Conservation (phyloP, 208 protist genomes). For the Angomonas deanei region DNA sequence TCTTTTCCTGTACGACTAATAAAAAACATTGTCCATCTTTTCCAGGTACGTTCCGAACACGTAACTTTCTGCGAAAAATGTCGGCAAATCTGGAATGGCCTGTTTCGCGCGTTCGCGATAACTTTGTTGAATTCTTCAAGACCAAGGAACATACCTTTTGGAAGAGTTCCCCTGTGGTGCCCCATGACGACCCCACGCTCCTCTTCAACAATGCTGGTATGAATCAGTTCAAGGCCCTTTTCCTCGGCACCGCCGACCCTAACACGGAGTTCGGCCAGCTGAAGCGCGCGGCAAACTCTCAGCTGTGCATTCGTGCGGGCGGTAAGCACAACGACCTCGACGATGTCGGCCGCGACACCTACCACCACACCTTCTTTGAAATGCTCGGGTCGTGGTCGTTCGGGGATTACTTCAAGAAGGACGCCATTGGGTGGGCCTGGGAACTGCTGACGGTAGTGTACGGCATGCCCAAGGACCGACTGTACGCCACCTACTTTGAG, state of each 20-base stretch:
- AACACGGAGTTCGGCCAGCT: conserved; percentile 90
- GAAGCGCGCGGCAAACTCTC: conserved; percentile 94
- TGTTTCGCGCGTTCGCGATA: conserved; percentile 80
- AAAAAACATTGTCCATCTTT: neutral
- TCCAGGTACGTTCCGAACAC: neutral
- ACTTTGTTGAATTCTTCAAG: conserved; percentile 95
- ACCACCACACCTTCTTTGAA: conserved; percentile 99
- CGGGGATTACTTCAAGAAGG: conserved; percentile 99
- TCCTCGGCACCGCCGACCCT: conserved; percentile 95
- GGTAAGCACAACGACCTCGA: conserved; percentile 99
- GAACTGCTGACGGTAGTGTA: conserved; percentile 97
- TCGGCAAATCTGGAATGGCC: conserved; percentile 59
- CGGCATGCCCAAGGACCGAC: conserved; percentile 82
- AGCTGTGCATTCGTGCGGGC: conserved; percentile 99
- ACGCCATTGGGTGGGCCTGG: conserved; percentile 96
- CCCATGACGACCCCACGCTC: conserved; percentile 97
- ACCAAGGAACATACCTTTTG: conserved; percentile 90
- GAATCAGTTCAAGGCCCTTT: conserved; percentile 98
- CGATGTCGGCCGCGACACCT: conserved; percentile 98
- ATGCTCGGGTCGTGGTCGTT: conserved; percentile 99
- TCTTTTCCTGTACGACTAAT: neutral
- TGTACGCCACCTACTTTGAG: conserved; percentile 99
- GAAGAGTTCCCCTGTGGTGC: conserved; percentile 91
- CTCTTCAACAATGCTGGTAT: conserved; percentile 98
- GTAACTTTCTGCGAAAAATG: conserved; percentile 9